Evolutionary conservation across 495 filamentous ascomycete species (phyloP), one percentile per base, ranked within the genome.

Genomic region (Aspergillus kassunensis): DNA sequence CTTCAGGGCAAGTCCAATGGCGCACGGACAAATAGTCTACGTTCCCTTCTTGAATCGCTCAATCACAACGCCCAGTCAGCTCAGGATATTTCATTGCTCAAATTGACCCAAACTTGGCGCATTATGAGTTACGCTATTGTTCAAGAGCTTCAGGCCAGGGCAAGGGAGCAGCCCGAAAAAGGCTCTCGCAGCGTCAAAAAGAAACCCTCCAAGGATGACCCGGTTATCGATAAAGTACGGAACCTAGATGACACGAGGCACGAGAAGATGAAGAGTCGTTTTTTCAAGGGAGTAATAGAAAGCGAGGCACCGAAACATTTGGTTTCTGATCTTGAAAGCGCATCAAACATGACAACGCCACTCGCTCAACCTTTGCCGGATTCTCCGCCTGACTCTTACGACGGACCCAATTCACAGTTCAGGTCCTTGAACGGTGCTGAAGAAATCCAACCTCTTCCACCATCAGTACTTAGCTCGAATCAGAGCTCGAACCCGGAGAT

Each of bases 301-400:
- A 62, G 62, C 19, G 72, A 67, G 53, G 61, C 61, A 8, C 55
- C 63, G 13, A 68, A 47, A 55, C 55, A 55, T 45, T 56, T 62
- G 3, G 57, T 72, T 8, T 52, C 64, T 31, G 84, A 88, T 49
- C 67, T 78, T 12, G 86, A 89, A 44, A 87, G 80, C 64, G 84
- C 83, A 33, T 93, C 89, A 1, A 90, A 87, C 51, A 80, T 89
- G 61, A 79, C 86, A 11, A 95, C 90, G 0, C 90, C 90, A 1
- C 72, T 92, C 35, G 89, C 83, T 5, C 78, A 82, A 20, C 88
- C 89, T 5, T 68, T 87, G 31, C 71, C 77, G 3, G 82, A 83
- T 45, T 71, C 72, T 9, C 64, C 65, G 1, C 49, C 63, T 42
- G 65, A 57, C 19, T 69, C 67, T 13, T 67, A 59, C 58, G 56